A percentile compares a stretch with the other conserved stretches of the same genome.
phyloP scores from a whole-genome alignment of 2,329 filamentous ascomycete genomes.

The Drechslerella stenobrocha region DNA sequence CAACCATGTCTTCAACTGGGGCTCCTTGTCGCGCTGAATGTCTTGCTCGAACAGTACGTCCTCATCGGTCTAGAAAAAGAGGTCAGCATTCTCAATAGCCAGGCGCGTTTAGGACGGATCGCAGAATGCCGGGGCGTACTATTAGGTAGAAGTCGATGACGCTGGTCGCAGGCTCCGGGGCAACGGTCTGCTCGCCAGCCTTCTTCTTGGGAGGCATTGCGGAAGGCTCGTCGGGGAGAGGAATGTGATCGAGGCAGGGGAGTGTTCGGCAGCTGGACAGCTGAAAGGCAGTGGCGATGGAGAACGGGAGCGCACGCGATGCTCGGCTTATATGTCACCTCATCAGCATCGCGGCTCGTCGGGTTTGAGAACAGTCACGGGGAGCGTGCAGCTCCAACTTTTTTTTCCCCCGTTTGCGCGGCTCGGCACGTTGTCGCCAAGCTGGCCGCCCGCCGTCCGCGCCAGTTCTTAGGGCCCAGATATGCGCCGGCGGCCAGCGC shows the following conservation, averaged over 20 bases:
- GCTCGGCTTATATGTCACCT: conserved; percentile 28
- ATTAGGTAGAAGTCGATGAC: conserved; percentile 37
- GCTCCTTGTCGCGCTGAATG: conserved; percentile 74
- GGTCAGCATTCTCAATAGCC: conserved; percentile 35
- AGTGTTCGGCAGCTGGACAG: not conserved
- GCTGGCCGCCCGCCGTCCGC: too few relatives aligned
- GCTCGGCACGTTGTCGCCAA: conserved; percentile 2
- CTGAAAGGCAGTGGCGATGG: not conserved
- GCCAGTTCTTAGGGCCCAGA: conserved; percentile 4
- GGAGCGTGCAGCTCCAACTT: conserved; percentile 21
- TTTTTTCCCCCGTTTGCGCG: conserved; percentile 33
- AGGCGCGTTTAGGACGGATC: not conserved
- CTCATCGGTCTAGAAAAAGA: conserved; percentile 68
- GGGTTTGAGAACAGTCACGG: not conserved
- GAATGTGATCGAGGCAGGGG: not conserved
- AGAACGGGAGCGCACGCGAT: conserved; percentile 21
- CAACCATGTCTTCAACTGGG: conserved; percentile 90
- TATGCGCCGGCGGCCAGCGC: conserved; percentile 18
- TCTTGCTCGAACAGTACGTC: conserved; percentile 97
- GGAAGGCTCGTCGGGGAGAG: not conserved
- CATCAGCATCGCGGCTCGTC: conserved; percentile 16
- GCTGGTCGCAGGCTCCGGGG: conserved; percentile 16
- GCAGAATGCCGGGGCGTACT: conserved; percentile 24
- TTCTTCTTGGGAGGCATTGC: conserved; percentile 44
- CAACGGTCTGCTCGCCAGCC: conserved; percentile 14